These are phyloP conservation scores for Emiliania huxleyi DNA, from an alignment of 78 protist species.

Conservation along the genomic window DNA sequence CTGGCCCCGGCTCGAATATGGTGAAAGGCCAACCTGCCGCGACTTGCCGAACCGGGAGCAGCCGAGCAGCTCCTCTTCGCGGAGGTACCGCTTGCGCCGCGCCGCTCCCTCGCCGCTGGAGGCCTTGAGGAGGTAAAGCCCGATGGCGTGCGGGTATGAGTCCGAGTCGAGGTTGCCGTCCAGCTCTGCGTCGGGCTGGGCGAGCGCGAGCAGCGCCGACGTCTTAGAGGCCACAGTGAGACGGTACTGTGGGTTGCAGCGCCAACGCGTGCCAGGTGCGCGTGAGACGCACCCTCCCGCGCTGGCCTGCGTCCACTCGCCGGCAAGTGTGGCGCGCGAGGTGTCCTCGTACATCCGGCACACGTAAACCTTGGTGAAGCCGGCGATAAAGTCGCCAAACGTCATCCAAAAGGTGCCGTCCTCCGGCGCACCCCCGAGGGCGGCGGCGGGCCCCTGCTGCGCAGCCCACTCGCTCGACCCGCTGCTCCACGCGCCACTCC, in stretches of 20 bases:
- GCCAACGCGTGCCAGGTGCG: neutral
- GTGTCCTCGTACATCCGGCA: neutral
- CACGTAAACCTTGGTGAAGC: neutral
- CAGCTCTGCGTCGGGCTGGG: neutral
- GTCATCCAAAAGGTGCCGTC: slow-evolving; percentile 27
- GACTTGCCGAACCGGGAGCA: neutral
- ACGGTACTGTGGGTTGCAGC: neutral
- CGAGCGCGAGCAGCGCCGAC: neutral
- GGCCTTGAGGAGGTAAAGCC: neutral
- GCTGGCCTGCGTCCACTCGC: neutral
- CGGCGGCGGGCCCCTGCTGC: neutral
- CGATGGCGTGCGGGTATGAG: neutral
- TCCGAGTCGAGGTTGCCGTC: neutral
- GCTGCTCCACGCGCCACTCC: neutral
- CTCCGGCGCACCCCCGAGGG: neutral
- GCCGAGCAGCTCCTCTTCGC: neutral
- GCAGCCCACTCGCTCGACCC: neutral
- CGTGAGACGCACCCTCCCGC: neutral
- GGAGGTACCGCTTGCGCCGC: neutral
- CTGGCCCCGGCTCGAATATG: too few relatives aligned
- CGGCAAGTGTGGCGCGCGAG: neutral
- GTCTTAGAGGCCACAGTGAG: neutral
- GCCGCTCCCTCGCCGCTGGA: neutral
- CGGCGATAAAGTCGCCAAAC: neutral
- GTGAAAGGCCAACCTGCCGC: too few relatives aligned